Evolutionary conservation across 139 green algal genomes (phyloP).

Genomic region (Monoraphidium neglectum): DNA sequence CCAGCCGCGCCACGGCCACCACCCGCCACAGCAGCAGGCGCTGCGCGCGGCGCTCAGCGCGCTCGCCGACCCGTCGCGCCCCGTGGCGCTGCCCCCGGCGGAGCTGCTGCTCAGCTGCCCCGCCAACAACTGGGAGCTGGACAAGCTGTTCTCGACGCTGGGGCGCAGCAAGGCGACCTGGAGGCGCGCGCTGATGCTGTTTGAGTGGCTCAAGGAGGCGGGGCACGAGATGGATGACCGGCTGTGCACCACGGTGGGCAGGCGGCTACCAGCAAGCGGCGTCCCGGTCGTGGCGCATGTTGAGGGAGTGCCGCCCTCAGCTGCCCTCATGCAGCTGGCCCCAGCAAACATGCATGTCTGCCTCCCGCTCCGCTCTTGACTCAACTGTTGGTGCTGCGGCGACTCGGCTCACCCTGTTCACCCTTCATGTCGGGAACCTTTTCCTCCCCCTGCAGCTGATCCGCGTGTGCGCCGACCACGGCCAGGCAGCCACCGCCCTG

Average conservation of each 20-base stretch:
- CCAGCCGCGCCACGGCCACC: neutral
- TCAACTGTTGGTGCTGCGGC: neutral
- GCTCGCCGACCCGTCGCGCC: constrained; percentile 37
- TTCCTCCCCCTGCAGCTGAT: constrained; percentile 62
- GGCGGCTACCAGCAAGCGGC: no score
- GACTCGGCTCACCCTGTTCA: neutral
- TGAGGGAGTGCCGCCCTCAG: no score
- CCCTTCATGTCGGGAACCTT: neutral
- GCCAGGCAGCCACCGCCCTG: constrained; percentile 68
- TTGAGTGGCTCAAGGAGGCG: constrained; percentile 72
- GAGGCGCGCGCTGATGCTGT: constrained; percentile 70
- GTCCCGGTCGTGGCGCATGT: no score
- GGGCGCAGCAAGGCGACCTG: constrained; percentile 77
- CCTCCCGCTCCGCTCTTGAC: neutral
- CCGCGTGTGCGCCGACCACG: constrained; percentile 75
- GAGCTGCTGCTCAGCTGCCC: constrained; percentile 13
- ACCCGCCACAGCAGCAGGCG: neutral
- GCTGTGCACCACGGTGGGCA: constrained; percentile 77
- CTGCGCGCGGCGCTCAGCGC: constrained; percentile 39
- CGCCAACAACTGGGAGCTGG: constrained; percentile 82
- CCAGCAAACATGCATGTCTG: no score
- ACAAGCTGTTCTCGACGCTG: constrained; percentile 79
- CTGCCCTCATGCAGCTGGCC: no score
- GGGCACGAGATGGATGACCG: constrained; percentile 77
- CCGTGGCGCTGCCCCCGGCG: constrained; percentile 39